These are phyloP conservation scores for Coemansia sp. DNA, from an alignment of 192 early-diverging fungal genomes.

Conservation along the genomic window DNA sequence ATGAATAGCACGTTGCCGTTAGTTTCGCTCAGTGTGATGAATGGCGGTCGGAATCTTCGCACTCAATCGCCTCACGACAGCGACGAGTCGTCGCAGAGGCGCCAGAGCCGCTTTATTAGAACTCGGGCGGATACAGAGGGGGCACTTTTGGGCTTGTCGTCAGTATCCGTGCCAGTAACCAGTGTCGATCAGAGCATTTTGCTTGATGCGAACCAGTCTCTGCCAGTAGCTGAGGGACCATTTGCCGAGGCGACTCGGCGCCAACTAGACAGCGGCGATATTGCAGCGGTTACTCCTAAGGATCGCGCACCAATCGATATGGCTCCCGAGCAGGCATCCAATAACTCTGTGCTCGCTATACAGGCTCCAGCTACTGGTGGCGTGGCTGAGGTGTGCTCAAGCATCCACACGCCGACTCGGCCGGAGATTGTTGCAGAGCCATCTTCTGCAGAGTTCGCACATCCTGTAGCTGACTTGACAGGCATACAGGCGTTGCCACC, in stretches of 20 bases:
- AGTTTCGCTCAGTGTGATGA: constrained; percentile 52
- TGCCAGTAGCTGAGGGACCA: not conserved
- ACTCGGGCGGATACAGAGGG: not conserved
- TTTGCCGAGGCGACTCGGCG: not conserved
- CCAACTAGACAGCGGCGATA: not conserved
- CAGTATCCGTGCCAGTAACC: not conserved
- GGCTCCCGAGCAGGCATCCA: not conserved
- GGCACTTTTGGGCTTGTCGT: not conserved
- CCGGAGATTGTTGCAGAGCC: not conserved
- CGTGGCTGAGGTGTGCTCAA: not conserved
- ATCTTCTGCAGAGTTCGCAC: not conserved
- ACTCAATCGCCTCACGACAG: constrained; percentile 29
- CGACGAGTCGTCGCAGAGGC: constrained; percentile 16
- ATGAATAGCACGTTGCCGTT: constrained; percentile 57
- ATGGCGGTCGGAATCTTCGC: constrained; percentile 16
- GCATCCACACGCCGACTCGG: not conserved
- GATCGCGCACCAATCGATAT: not conserved
- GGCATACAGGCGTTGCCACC: constrained; percentile 10
- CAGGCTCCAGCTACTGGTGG: not conserved
- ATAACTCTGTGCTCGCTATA: not conserved
- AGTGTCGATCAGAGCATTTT: not conserved
- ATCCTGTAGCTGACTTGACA: not conserved
- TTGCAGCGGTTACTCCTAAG: not conserved
- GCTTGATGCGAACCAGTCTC: not conserved
- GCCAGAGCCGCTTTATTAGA: constrained; percentile 2